These are phyloP conservation scores for Ascochyta koolunga DNA, from an alignment of 2,329 filamentous ascomycete species.

Conservation along the genomic window DNA sequence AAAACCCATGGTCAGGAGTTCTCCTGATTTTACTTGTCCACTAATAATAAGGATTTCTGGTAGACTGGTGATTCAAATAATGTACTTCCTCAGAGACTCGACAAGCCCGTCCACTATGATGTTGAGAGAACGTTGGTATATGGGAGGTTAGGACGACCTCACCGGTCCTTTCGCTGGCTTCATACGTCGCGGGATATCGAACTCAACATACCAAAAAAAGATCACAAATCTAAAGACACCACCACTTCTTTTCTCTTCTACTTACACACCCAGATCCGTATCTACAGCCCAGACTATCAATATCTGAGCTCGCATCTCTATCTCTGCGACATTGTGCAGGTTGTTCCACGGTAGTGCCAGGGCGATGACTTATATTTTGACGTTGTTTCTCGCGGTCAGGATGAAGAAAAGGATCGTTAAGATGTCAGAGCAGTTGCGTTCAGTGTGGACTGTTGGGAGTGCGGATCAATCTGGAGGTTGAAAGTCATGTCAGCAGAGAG, in stretches of 20 bases:
- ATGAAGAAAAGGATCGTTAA: background rate
- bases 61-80: no score
- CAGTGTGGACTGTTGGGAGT: no score
- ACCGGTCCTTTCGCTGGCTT: no score
- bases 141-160: no score
- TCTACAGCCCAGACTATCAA: background rate
- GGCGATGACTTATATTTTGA: background rate
- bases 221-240: background rate
- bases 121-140: no score
- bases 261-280: background rate
- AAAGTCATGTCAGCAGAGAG: no score
- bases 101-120: no score
- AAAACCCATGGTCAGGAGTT: background rate
- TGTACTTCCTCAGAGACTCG: no score
- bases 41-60: background rate
- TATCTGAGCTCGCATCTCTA: background rate
- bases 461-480: no score
- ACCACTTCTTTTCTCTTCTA: background rate
- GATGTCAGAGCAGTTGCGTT: background rate
- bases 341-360: background rate
- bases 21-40: background rate
- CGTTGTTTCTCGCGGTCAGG: background rate
- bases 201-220: no score
- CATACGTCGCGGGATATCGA: no score
- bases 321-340: background rate